Conservation (phyloP, 2,329 filamentous ascomycete genomes). For the Knoxdaviesia capensis region DNA sequence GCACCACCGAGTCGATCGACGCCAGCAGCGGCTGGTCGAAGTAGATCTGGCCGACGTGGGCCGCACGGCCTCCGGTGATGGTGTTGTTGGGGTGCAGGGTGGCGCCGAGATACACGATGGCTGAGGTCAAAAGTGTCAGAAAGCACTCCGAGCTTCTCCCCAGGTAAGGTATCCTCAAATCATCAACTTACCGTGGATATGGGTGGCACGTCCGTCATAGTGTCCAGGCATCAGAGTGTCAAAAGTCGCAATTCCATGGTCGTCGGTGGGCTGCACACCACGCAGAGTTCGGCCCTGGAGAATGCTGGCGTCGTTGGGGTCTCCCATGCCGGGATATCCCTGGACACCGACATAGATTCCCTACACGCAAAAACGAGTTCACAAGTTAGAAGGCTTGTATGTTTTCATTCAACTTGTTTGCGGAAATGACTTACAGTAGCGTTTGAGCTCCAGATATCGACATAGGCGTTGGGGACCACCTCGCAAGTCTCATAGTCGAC, state of each 20-base stretch:
- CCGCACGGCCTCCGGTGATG: conserved; percentile 17
- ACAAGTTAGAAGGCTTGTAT: background rate
- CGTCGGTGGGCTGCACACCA: conserved; percentile 18
- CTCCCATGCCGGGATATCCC: conserved; percentile 15
- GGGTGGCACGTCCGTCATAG: conserved; percentile 22
- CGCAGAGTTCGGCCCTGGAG: conserved; percentile 15
- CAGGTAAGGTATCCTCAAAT: conserved; percentile 9
- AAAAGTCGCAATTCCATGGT: conserved; percentile 21
- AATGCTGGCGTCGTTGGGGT: conserved; percentile 16
- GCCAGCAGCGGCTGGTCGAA: conserved; percentile 32
- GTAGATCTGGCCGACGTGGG: conserved; percentile 38
- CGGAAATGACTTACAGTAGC: conserved; percentile 14
- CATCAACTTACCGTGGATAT: conserved; percentile 23
- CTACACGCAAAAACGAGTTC: background rate
- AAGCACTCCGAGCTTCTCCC: background rate
- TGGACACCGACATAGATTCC: conserved; percentile 17
- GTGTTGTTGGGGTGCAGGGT: conserved; percentile 26
- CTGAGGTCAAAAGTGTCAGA: background rate
- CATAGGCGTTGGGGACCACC: conserved; percentile 4
- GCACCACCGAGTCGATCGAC: conserved; percentile 21
- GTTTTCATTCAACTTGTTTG: background rate
- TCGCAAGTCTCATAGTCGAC: conserved; percentile 7
- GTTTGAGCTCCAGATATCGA: conserved; percentile 11
- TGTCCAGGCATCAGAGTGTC: conserved; percentile 22
- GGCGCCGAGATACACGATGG: conserved; percentile 17